Evolutionary conservation across 2,329 filamentous ascomycete genomes (phyloP).

Genomic region (Fusarium sulawesiense): DNA sequence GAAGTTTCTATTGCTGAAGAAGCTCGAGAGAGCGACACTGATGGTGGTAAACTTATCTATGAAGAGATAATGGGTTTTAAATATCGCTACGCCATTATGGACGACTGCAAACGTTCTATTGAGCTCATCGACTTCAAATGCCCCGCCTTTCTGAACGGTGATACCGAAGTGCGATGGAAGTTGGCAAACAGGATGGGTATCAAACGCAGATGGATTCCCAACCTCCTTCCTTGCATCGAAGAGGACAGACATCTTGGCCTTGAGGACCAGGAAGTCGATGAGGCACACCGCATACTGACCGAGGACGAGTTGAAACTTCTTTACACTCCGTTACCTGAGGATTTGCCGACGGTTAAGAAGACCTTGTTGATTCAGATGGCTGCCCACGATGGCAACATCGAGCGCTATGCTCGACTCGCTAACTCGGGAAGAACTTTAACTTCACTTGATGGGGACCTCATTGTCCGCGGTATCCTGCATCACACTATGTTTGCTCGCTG

Average conservation of each 20-base stretch:
- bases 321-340: conserved; percentile 48
- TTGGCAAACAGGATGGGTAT: not conserved
- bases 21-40: conserved; percentile 47
- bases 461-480: conserved; percentile 9
- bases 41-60: conserved; percentile 44
- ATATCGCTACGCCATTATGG: conserved; percentile 49
- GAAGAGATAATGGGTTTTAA: conserved; percentile 46
- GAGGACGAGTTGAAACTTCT: not conserved
- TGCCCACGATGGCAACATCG: conserved; percentile 53
- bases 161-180: conserved; percentile 12
- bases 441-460: no score
- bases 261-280: not conserved
- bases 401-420: conserved; percentile 53
- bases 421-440: conserved; percentile 22
- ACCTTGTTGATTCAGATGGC: conserved; percentile 53
- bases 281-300: not conserved
- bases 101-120: conserved; percentile 48
- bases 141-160: conserved; percentile 27
- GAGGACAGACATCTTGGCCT: conserved; percentile 15
- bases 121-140: not conserved
- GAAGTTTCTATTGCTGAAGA: conserved; percentile 56
- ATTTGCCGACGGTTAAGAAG: conserved; percentile 53
- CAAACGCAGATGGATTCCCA: no score
- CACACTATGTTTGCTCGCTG: conserved; percentile 3
- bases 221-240: not conserved